A percentile compares a stretch with the other conserved stretches of the same genome.
These are phyloP conservation scores for Curvularia eragrostidis DNA, from an alignment of 2,329 filamentous ascomycete species.

Conservation along the genomic window DNA sequence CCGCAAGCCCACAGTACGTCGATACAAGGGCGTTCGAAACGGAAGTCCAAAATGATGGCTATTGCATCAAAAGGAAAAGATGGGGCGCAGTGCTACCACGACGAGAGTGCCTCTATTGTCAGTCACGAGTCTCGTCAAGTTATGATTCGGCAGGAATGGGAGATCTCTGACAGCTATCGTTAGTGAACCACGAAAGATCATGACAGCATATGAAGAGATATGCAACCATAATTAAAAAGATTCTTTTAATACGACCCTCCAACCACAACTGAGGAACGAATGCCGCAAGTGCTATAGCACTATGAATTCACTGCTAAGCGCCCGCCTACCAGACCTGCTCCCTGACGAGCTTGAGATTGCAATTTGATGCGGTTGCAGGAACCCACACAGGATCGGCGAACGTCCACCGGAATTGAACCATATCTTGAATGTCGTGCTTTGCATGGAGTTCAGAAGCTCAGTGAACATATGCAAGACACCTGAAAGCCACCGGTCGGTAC, in stretches of 20 bases:
- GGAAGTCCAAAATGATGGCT: background rate
- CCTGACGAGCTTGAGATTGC: background rate
- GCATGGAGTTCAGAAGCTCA: background rate
- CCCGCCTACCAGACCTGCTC: background rate
- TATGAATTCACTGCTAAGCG: background rate
- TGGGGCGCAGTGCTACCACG: background rate
- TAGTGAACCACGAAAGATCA: background rate
- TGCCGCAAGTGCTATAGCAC: background rate
- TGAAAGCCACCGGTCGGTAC: background rate
- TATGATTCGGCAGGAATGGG: conserved; percentile 8
- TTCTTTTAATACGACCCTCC: background rate
- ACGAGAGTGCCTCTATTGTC: conserved; percentile 8
- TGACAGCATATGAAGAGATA: background rate
- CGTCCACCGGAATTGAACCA: conserved; percentile 2
- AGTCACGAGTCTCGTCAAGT: conserved; percentile 11
- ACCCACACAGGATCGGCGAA: background rate
- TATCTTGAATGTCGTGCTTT: background rate
- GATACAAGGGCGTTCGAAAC: background rate
- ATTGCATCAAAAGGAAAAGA: background rate
- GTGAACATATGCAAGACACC: background rate
- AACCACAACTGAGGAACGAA: background rate
- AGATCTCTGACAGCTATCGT: background rate
- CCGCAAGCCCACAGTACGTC: background rate
- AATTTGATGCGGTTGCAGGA: background rate
- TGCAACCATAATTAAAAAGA: background rate